Percentiles rank a stretch among this genome's conserved stretches.
Conservation (phyloP, 2,329 filamentous ascomycete genomes). For the Paramyrothecium roridum region DNA sequence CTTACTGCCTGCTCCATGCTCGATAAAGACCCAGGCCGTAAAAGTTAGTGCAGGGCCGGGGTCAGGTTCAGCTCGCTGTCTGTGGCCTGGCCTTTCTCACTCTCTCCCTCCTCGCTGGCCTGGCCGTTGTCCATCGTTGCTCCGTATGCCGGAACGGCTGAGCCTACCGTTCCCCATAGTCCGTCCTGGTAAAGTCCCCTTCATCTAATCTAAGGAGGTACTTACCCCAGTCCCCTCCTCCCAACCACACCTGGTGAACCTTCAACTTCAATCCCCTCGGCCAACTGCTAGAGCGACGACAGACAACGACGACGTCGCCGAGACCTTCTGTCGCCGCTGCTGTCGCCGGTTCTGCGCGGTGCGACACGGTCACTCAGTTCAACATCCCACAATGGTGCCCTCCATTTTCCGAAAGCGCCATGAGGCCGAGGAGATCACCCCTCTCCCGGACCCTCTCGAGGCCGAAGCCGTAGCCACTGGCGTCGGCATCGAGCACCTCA, state of each 20-base stretch:
- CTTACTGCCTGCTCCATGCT: background rate
- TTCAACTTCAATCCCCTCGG: background rate
- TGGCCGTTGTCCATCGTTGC: background rate
- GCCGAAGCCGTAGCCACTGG: conserved; percentile 32
- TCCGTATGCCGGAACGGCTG: background rate
- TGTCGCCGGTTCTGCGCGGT: background rate
- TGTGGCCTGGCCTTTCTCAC: no score
- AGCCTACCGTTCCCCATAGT: background rate
- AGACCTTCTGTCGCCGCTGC: background rate
- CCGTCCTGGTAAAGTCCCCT: background rate
- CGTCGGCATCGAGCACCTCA: conserved; percentile 37
- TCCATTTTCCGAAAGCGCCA: conserved; percentile 43
- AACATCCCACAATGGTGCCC: conserved; percentile 23
- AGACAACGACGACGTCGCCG: background rate
- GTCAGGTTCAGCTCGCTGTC: background rate
- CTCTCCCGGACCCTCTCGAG: conserved; percentile 34
- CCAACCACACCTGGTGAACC: background rate
- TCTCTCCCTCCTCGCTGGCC: background rate
- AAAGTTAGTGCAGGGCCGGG: background rate
- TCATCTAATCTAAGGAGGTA: background rate
- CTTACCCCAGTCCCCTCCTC: background rate
- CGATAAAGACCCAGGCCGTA: background rate
- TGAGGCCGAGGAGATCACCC: conserved; percentile 42
- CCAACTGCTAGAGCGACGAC: background rate
- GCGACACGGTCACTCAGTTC: background rate